Conservation (phyloP, 441 rosid genomes). For the Brassica hybrid region DNA sequence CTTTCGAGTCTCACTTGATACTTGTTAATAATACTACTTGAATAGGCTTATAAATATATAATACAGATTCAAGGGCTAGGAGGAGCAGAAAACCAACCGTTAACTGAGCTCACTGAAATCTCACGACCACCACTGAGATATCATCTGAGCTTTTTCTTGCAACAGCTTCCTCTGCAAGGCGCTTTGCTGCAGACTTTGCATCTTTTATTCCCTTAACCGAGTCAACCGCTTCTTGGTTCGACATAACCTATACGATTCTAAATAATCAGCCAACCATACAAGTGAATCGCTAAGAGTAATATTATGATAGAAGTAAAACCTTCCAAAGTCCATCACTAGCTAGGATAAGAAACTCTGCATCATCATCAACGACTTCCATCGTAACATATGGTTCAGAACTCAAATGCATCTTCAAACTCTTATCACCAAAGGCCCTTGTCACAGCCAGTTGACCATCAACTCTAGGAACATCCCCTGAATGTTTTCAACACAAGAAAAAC, state of each 20-base stretch:
- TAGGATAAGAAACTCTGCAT: too few species aligned
- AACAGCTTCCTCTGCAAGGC: constrained; percentile 75
- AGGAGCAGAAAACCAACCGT: constrained; percentile 25
- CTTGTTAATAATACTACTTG: not conserved
- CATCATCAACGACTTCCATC: too few species aligned
- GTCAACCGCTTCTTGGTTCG: constrained; percentile 84
- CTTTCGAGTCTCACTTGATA: not conserved
- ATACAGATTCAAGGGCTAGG: too few species aligned
- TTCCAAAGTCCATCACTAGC: too few species aligned
- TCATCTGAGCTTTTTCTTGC: too few species aligned
- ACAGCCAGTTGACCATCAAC: constrained; percentile 94
- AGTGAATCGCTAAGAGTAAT: constrained; percentile 1
- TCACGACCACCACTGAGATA: constrained; percentile 81
- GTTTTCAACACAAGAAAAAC: constrained; percentile 10
- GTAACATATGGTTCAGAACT: too few species aligned
- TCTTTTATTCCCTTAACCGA: constrained; percentile 67
- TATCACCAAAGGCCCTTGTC: constrained; percentile 93
- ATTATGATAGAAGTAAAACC: constrained; percentile 47
- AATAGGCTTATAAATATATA: too few species aligned
- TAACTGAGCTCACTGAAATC: constrained; percentile 50
- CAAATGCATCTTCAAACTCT: too few species aligned
- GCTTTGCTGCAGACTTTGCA: constrained; percentile 80
- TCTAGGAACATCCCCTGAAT: constrained; percentile 86
- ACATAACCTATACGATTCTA: constrained; percentile 60
- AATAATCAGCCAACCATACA: constrained; percentile 19